Evolutionary conservation across 202 grass and related monocot genomes (phyloP), one percentile per base, ranked within the genome.

Genomic region (Dendrocalamus latiflorus): DNA sequence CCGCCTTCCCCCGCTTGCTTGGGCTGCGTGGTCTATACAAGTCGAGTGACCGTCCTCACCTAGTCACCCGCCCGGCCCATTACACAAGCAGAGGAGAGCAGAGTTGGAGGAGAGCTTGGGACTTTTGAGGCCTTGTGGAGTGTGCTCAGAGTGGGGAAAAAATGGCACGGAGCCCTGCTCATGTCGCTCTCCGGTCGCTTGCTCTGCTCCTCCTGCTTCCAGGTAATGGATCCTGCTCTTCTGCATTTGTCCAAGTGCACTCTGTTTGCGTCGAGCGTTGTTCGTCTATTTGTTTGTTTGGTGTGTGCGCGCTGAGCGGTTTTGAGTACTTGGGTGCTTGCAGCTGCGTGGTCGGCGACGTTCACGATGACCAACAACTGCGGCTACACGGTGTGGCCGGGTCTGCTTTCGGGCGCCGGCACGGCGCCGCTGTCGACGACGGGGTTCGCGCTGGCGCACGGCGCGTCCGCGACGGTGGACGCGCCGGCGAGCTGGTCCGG

Each of bases 291-390:
- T 80, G 44, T 8, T 24, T 38, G 17, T 4, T 26, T 22, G 5
- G 2, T 21, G 15, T 39, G 8, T 4, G 62, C 2, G 17, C 18
- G 36, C 34, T 45, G 53, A 65, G 41, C 57, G 11, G 9, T 15
- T 65, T n/a, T 65, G 24, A 18, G 38, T 50, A 78, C 0, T 39
- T 58, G 6, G 14, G 15, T 66, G 3, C 17, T 12, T 84, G 60
- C 68, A 91, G 93, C 68, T 3, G 89, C 62, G 34, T 54, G 81
- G 78, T 84, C 94, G 12, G 89, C 91, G 44, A 97, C 87, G n/a
- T 93, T 97, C 70, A 97, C 89, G 63, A 84, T 97, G 67, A 88
- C 82, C 18, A 97, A 94, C 48, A 90, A 91, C 63, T 97, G 94
- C 58, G 91, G 66, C 14, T 86, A 93, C 75, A 91, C 91, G 60